phyloP scores from a whole-genome alignment of 495 filamentous ascomycete species.

The Chaetomium fimeti region DNA sequence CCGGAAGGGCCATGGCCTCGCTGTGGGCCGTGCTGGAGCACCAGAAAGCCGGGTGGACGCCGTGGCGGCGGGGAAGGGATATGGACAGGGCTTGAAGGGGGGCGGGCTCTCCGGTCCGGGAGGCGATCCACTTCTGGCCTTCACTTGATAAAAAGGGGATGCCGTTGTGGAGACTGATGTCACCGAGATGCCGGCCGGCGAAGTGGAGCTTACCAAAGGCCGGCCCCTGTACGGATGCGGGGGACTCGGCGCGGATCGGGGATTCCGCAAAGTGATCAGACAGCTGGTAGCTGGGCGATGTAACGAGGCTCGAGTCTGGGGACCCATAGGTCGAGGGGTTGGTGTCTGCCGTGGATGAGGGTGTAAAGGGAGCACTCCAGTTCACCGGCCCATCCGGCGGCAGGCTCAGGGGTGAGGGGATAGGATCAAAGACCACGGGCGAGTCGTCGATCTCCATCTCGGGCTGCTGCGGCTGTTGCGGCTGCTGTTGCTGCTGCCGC shows the following conservation, averaged over 20 bases:
- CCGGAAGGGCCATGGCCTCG: conserved; percentile 16
- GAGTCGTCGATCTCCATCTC: not conserved
- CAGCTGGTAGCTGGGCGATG: conserved; percentile 2
- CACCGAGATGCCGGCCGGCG: conserved; percentile 49
- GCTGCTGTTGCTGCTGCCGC: too few relatives aligned
- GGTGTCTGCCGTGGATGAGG: not conserved
- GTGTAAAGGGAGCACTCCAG: conserved; percentile 1
- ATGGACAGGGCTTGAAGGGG: conserved; percentile 38
- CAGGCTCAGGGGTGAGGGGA: conserved; percentile 4
- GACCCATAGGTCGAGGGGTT: not conserved
- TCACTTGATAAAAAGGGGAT: conserved; percentile 49
- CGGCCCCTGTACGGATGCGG: not conserved
- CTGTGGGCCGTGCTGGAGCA: not conserved
- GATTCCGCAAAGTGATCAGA: conserved; percentile 8
- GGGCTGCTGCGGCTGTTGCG: too few relatives aligned
- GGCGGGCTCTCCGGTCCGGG: conserved; percentile 47
- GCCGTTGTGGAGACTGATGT: conserved; percentile 47
- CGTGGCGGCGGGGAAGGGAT: conserved; percentile 24
- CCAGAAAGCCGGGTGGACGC: conserved; percentile 1
- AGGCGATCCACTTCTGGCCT: conserved; percentile 48
- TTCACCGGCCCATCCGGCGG: not conserved
- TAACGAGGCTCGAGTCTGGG: not conserved
- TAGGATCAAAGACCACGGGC: not conserved
- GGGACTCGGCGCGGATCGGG: conserved; percentile 13
- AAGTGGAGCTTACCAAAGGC: conserved; percentile 46